These are phyloP conservation scores for Yarrowia keelungensis DNA, from an alignment of 805 yeast species.

Conservation along the genomic window DNA sequence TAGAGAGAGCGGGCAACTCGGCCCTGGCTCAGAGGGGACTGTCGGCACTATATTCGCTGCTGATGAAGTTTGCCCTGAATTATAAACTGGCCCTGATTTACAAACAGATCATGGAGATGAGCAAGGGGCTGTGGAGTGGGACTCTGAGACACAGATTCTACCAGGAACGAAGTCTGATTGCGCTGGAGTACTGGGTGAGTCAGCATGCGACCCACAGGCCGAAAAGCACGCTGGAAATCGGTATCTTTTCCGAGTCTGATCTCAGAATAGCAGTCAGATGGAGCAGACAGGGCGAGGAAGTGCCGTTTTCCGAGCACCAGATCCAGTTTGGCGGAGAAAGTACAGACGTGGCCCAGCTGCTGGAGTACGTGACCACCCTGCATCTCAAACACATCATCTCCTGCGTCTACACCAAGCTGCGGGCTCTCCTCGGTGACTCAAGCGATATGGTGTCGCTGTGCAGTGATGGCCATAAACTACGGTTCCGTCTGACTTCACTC, in stretches of 20 bases:
- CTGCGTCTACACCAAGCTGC: slow-evolving; percentile 44
- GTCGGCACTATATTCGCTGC: slow-evolving; percentile 60
- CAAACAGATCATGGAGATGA: slow-evolving; percentile 60
- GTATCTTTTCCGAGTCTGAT: slow-evolving; percentile 54
- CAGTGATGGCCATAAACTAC: slow-evolving; percentile 40
- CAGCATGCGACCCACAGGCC: slow-evolving; percentile 49
- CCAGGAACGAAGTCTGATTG: slow-evolving; percentile 60
- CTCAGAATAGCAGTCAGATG: slow-evolving; percentile 56
- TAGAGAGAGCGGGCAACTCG: slow-evolving; percentile 65
- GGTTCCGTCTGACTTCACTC: slow-evolving; percentile 42
- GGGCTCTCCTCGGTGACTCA: slow-evolving; percentile 15
- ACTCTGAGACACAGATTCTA: slow-evolving; percentile 65
- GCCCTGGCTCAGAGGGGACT: slow-evolving; percentile 58
- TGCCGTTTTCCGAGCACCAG: slow-evolving; percentile 38
- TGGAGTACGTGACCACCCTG: slow-evolving; percentile 52
- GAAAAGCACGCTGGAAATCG: slow-evolving; percentile 66
- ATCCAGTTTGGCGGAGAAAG: slow-evolving; percentile 41
- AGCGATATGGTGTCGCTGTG: slow-evolving; percentile 33
- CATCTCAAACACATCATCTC: slow-evolving; percentile 53
- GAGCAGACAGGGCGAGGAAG: slow-evolving; percentile 63
- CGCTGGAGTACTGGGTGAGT: slow-evolving; percentile 70
- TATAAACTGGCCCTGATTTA: slow-evolving; percentile 69
- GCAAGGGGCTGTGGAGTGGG: slow-evolving; percentile 63
- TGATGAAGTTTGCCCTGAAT: slow-evolving; percentile 66
- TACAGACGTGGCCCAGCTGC: slow-evolving; percentile 51